A percentile compares a stretch with the other conserved stretches of the same genome.
Conservation (phyloP, 768 basidiomycete species). For the Lanmaoa rubissima region DNA sequence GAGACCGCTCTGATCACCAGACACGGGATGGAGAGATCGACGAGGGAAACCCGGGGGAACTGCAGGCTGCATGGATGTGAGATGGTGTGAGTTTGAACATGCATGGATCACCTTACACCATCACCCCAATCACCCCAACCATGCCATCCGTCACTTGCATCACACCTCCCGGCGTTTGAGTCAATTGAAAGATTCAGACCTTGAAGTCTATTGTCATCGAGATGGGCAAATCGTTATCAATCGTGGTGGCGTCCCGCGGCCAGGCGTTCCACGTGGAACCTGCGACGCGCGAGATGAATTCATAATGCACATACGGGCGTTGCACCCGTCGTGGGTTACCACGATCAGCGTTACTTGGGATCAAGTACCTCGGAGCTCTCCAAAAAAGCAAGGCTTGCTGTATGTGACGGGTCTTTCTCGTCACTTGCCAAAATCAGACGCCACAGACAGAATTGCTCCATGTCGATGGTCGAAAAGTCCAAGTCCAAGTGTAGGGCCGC, state of each 20-base stretch:
- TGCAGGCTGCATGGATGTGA: neutral
- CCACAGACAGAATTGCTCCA: neutral
- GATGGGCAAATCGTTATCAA: neutral
- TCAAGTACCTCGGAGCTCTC: neutral
- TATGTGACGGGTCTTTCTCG: neutral
- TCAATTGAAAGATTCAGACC: conserved; percentile 3
- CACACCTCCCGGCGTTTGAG: neutral
- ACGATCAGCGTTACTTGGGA: neutral
- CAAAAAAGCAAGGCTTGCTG: conserved; percentile 6
- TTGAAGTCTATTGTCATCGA: conserved; percentile 15
- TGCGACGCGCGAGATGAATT: conserved; percentile 4
- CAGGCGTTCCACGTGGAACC: conserved; percentile 2
- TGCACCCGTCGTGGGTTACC: neutral
- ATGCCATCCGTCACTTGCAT: neutral
- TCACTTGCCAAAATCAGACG: neutral
- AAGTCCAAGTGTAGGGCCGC: conserved; percentile 1
- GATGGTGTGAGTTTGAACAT: neutral
- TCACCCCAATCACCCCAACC: neutral
- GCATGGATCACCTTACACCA: neutral
- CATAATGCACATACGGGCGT: conserved; percentile 1
- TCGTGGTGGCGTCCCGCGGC: conserved; percentile 17
- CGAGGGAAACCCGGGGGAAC: neutral
- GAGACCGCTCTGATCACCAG: neutral
- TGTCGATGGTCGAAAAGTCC: neutral
- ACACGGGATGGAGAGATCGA: neutral